These are phyloP conservation scores for Geotrichum cucujoidarum DNA, from an alignment of 1,139 yeast genomes.

Conservation along the genomic window DNA sequence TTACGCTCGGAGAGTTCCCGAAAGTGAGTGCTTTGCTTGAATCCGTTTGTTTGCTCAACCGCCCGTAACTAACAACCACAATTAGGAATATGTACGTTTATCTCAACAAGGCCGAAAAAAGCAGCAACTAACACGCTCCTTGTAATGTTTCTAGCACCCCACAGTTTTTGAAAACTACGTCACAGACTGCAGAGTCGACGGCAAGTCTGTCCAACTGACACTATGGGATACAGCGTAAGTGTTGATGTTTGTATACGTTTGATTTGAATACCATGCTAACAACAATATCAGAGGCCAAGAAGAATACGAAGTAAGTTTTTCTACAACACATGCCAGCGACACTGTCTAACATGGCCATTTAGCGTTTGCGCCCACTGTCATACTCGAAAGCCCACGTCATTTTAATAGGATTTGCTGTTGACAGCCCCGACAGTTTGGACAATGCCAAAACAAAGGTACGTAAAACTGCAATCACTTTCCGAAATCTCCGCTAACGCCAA, in stretches of 20 bases:
- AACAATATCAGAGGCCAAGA: conserved; percentile 64
- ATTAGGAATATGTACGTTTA: conserved; percentile 23
- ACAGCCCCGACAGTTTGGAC: conserved; percentile 60
- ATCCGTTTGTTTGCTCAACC: background rate
- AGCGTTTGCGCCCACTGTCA: conserved; percentile 58
- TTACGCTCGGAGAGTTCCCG: conserved; percentile 76
- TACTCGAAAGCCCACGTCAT: conserved; percentile 67
- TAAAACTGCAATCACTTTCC: conserved; percentile 8
- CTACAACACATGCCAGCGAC: conserved; percentile 1
- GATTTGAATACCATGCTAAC: conserved; percentile 11
- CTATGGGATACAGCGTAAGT: conserved; percentile 85
- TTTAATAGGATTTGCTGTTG: conserved; percentile 62
- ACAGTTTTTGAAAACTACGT: conserved; percentile 95
- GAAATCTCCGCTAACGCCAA: conserved; percentile 8
- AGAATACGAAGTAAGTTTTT: conserved; percentile 43
- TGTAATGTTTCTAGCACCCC: conserved; percentile 55
- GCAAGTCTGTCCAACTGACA: conserved; percentile 82
- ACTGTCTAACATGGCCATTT: conserved; percentile 8
- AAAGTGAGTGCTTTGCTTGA: conserved; percentile 29
- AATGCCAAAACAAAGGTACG: conserved; percentile 45
- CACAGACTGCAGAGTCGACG: conserved; percentile 88
- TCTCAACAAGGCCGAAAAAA: too few relatives aligned
- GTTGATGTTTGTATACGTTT: background rate
- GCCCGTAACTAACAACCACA: too few relatives aligned
- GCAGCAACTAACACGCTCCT: background rate